Evolutionary conservation across 768 basidiomycete genomes (phyloP).

Genomic region (Rhodocollybia butyracea): DNA sequence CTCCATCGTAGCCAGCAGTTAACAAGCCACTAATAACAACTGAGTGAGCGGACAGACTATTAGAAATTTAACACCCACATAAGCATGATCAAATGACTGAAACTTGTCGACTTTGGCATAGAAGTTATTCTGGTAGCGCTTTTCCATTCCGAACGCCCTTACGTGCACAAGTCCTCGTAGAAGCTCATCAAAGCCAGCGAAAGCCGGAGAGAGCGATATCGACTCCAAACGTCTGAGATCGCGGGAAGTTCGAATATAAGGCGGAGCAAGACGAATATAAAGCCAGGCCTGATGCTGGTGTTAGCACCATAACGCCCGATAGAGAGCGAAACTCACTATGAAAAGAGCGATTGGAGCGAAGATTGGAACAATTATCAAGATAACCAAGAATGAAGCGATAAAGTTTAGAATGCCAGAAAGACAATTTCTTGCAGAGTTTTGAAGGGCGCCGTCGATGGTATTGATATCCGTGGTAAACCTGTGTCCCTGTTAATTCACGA

Average conservation of each 20-base stretch:
- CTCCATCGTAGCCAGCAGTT: slow-evolving; percentile 69
- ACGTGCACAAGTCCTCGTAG: slow-evolving; percentile 64
- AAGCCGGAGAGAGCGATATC: slow-evolving; percentile 65
- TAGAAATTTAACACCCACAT: slow-evolving; percentile 38
- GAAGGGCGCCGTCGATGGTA: slow-evolving; percentile 64
- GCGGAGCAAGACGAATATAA: slow-evolving; percentile 60
- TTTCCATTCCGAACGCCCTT: slow-evolving; percentile 71
- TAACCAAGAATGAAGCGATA: slow-evolving; percentile 58
- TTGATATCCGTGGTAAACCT: slow-evolving; percentile 76
- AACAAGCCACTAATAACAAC: slow-evolving; percentile 52
- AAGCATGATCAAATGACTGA: slow-evolving; percentile 69
- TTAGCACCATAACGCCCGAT: too few species aligned
- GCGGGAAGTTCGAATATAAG: slow-evolving; percentile 58
- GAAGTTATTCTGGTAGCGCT: slow-evolving; percentile 60
- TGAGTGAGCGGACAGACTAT: neutral
- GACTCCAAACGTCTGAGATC: slow-evolving; percentile 69
- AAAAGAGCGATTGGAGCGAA: slow-evolving; percentile 66
- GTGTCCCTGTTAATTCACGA: neutral
- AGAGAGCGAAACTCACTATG: too few species aligned
- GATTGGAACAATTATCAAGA: slow-evolving; percentile 57
- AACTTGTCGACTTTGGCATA: slow-evolving; percentile 62
- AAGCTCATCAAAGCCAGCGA: slow-evolving; percentile 71
- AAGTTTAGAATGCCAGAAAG: slow-evolving; percentile 59
- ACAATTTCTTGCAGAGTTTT: slow-evolving; percentile 51
- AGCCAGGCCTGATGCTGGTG: too few species aligned